These are phyloP conservation scores for Rehmannia glutinosa DNA, from an alignment of 257 asterid genomes.

Conservation along the genomic window DNA sequence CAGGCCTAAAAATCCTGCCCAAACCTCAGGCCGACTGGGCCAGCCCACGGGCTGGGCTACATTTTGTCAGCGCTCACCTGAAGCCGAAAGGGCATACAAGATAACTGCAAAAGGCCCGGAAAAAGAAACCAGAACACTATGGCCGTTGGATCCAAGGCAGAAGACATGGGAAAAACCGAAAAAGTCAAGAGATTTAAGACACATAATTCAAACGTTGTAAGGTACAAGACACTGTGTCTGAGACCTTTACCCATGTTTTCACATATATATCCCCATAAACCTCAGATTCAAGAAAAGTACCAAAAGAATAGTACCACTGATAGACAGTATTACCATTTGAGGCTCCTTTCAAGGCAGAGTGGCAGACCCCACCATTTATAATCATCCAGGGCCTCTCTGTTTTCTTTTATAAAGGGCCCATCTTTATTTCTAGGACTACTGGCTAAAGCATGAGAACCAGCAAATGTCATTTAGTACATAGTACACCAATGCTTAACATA, in stretches of 20 bases:
- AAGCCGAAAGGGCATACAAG: too few species aligned
- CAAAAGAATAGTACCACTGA: background rate
- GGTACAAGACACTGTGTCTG: slow-evolving; percentile 11
- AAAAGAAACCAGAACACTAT: slow-evolving; percentile 1
- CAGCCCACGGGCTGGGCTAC: too few species aligned
- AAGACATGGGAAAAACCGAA: background rate
- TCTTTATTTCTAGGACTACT: background rate
- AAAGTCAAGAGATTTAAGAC: background rate
- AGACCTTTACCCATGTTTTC: slow-evolving; percentile 14
- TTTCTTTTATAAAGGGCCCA: background rate
- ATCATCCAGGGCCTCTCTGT: too few species aligned
- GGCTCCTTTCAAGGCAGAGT: background rate
- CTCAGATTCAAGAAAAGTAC: slow-evolving; percentile 4
- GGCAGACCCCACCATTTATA: slow-evolving; percentile 17
- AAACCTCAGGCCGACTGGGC: too few species aligned
- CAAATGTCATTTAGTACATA: too few species aligned
- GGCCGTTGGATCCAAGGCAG: background rate
- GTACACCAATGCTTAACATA: background rate
- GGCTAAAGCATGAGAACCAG: too few species aligned
- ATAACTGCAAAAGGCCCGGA: too few species aligned
- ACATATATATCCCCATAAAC: background rate
- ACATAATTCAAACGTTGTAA: slow-evolving; percentile 13
- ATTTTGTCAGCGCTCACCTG: too few species aligned
- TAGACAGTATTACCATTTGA: background rate
- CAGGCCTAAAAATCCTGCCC: too few species aligned